These are phyloP conservation scores for Tubosaeta brunneosetosa DNA, from an alignment of 768 basidiomycete genomes.

Conservation along the genomic window DNA sequence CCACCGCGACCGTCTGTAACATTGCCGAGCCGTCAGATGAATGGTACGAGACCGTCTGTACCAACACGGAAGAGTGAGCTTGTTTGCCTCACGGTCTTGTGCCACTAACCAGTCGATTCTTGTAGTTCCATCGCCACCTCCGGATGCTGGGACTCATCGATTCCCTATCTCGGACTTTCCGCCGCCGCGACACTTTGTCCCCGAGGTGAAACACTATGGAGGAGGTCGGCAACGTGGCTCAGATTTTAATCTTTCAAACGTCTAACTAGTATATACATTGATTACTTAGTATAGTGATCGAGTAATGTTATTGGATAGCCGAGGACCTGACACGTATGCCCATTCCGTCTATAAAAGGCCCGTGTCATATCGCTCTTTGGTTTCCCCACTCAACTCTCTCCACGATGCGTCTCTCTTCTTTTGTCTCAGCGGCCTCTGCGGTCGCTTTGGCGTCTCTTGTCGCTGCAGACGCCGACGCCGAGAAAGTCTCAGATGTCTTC, in stretches of 20 bases:
- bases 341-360: conserved; percentile 20
- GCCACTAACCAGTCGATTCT: conserved; percentile 13
- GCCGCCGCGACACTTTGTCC: conserved; percentile 61
- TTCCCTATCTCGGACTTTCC: conserved; percentile 81
- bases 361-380: not conserved
- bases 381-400: conserved; percentile 9
- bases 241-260: conserved; percentile 52
- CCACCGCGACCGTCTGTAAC: conserved; percentile 10
- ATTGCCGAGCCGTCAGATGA: conserved; percentile 17
- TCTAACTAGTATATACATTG: conserved; percentile 15
- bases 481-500: conserved; percentile 68
- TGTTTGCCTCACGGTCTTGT: not conserved
- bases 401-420: conserved; percentile 60
- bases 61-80: conserved; percentile 48
- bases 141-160: conserved; percentile 61
- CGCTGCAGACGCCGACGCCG: conserved; percentile 39
- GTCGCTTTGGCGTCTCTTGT: conserved; percentile 53
- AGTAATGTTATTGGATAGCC: not conserved
- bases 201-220: conserved; percentile 49
- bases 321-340: conserved; percentile 31
- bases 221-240: conserved; percentile 69
- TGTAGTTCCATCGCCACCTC: conserved; percentile 52
- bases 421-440: conserved; percentile 47
- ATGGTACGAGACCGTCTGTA: conserved; percentile 33
- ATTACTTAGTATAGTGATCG: not conserved